A percentile compares a stretch with the other conserved stretches of the same genome.
phyloP scores from a whole-genome alignment of 1,284 basidiomycete species.

The Trichosporon faecale region DNA sequence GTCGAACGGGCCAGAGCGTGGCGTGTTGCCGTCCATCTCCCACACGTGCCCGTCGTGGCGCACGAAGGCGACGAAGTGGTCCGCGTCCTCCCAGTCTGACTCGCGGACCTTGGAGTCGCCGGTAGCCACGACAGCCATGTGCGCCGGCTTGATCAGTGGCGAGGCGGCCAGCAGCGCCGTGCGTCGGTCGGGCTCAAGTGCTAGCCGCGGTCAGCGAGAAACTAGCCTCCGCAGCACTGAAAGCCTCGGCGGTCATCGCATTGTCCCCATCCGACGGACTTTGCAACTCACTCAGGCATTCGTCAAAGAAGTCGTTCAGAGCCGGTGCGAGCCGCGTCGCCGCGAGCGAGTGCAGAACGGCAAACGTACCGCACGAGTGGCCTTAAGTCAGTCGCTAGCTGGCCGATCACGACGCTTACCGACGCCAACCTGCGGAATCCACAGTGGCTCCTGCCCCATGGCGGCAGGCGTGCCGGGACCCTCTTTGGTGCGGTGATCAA shows the following conservation, averaged over 20 bases:
- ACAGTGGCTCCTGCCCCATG: conserved; percentile 19
- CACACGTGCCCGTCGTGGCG: conserved; percentile 17
- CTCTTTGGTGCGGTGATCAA: conserved; percentile 18
- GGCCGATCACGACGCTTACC: conserved; percentile 6
- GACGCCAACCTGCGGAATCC: conserved; percentile 30
- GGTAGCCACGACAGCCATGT: conserved; percentile 23
- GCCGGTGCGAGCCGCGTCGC: conserved; percentile 22
- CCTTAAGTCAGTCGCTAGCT: conserved; percentile 15
- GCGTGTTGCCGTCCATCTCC: conserved; percentile 31
- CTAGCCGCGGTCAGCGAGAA: neutral
- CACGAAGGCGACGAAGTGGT: conserved; percentile 31
- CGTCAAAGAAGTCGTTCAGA: conserved; percentile 23
- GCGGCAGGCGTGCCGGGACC: neutral
- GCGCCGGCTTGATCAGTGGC: conserved; percentile 23
- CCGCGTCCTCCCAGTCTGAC: conserved; percentile 28
- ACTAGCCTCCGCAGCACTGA: neutral
- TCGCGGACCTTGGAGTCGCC: conserved; percentile 25
- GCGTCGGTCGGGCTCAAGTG: conserved; percentile 4
- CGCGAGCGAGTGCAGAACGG: conserved; percentile 28
- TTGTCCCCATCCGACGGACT: neutral
- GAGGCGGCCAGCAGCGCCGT: conserved; percentile 22
- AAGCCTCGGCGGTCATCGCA: neutral
- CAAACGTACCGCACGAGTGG: conserved; percentile 33
- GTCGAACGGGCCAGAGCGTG: conserved; percentile 26
- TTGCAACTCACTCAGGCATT: conserved; percentile 19